These are phyloP conservation scores for Rhodocollybia butyracea DNA, from an alignment of 768 basidiomycete genomes.

Conservation along the genomic window DNA sequence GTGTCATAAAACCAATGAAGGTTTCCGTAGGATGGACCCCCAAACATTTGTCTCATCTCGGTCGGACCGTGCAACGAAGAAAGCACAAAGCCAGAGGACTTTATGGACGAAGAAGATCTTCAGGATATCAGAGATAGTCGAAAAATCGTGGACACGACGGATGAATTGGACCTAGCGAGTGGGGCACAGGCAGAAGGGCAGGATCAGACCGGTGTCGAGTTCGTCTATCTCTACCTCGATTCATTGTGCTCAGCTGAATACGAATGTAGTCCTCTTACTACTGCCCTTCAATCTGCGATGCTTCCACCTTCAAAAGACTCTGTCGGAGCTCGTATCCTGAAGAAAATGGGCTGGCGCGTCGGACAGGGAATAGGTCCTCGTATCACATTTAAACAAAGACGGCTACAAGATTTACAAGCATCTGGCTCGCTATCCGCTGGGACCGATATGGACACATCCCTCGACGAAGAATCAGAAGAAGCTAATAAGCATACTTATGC, in stretches of 20 bases:
- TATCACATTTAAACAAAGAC: conserved; percentile 71
- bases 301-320: conserved; percentile 77
- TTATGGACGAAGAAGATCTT: conserved; percentile 99
- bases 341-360: conserved; percentile 93
- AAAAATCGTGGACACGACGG: conserved; percentile 73
- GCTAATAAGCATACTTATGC: conserved; percentile 86
- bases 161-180: conserved; percentile 70
- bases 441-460: conserved; percentile 26
- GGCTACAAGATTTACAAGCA: conserved; percentile 61
- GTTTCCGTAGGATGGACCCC: conserved; percentile 79
- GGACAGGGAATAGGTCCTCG: conserved; percentile 95
- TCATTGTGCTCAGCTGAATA: neutral
- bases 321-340: conserved; percentile 79
- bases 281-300: conserved; percentile 61
- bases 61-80: conserved; percentile 63
- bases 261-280: conserved; percentile 58
- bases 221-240: conserved; percentile 17
- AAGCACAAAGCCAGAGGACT: conserved; percentile 78
- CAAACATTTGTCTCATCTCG: conserved; percentile 91
- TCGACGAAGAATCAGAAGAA: conserved; percentile 70
- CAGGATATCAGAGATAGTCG: conserved; percentile 74
- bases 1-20: neutral
- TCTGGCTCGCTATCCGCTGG: conserved; percentile 24
- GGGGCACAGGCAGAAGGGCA: conserved; percentile 47
- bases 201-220: conserved; percentile 34